Evolutionary conservation across 805 yeast genomes (phyloP), one percentile per base, ranked within the genome.

Genomic region (Wickerhamomyces kurtzmanii): DNA sequence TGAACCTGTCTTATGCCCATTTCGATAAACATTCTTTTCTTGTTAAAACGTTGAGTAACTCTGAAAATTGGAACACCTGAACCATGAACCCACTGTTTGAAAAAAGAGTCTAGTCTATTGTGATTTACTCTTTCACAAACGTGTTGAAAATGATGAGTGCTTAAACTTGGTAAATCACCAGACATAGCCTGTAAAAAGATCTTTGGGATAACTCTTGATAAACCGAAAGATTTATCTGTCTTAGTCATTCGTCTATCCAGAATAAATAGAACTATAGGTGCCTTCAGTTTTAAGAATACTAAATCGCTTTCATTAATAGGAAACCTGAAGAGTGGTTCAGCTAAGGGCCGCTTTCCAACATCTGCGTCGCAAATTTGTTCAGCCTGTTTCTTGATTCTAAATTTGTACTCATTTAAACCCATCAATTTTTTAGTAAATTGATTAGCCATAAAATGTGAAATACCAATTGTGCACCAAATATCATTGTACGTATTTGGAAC

Each of bases 91-190:
- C 99, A 91, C 49, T 93, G 95, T 40, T 75, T 77, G 54, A 91
- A 91, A 45, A 91, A 91, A 1, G 63, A 43, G 24, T 83, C 95
- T 7, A 91, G 61, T 36, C 82, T 75, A 42, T 76, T 82, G 40
- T 89, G 85, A 32, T 89, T 84, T 7, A 91, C 96, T 41, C 86
- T 81, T 48, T 91, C 99, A 53, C 96, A 87, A n/a, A 86, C 79
- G 40, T 82, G 78, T 42, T 82, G 93, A 46, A 91, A 87, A 54
- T 91, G 96, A 8, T 66, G 60, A 0, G 96, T 76, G 6, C 93
- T 77, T 15, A 89, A 51, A 43, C 79, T 80, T 11, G 71, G 71
- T 28, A 91, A 58, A 43, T 91, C 98, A 12, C 94, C 94, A 6
- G 94, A 83, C 94, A 91, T 85, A 1, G 94, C 94, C 50, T 91